Base-by-base conservation (phyloP, 495 filamentous ascomycete species). In the Thermothielavioides terrestris region DNA sequence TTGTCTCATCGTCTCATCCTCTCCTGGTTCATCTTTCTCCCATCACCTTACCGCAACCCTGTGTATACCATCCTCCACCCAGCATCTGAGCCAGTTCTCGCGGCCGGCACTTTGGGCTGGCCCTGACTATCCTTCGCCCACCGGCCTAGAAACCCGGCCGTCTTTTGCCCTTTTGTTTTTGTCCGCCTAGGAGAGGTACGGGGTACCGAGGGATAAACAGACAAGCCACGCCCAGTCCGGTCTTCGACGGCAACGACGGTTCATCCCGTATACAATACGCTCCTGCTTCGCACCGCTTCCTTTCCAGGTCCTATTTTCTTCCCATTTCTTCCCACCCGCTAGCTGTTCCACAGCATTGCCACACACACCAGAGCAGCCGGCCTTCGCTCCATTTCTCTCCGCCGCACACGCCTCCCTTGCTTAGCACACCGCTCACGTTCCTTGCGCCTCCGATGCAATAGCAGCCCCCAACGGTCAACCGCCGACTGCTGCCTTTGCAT, bases 401-500 rank as follows among this genome's bases (percentile, higher is more conserved):
- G 57, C 62, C 62, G 49, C 56, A 62, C 42, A 43, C 54, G 55
- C 57, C 61, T 62, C 54, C 50, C 61, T 47, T 40, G 39, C 42
- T 35, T 38, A 45, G 47, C 43, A 34, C 37, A 42, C 44, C 39
- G 30, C 38, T 35, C 42, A 51, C 53, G 48, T 46, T 55, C 49
- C 43, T 56, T 54, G 21, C 62, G 55, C 43, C 56, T 57, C 45
- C 45, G 49, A 71, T 69, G 66, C 66, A 64, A 61, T 71, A 71
- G 64, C 56, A 52, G 52, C 56, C 55, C 50, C 49, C 30, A 17
- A 20, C 45, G 40, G 47, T 57, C 46, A 52, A 58, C 52, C 54
- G 54, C 48, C 58, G 50, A 50, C 55, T 59, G 59, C 51, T 58
- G 62, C 50, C 44, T 53, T 43, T 46, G 42, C 50, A 53, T n/a